Evolutionary conservation across 2,329 filamentous ascomycete genomes (phyloP).

Genomic region (Leptographium wingfieldii): DNA sequence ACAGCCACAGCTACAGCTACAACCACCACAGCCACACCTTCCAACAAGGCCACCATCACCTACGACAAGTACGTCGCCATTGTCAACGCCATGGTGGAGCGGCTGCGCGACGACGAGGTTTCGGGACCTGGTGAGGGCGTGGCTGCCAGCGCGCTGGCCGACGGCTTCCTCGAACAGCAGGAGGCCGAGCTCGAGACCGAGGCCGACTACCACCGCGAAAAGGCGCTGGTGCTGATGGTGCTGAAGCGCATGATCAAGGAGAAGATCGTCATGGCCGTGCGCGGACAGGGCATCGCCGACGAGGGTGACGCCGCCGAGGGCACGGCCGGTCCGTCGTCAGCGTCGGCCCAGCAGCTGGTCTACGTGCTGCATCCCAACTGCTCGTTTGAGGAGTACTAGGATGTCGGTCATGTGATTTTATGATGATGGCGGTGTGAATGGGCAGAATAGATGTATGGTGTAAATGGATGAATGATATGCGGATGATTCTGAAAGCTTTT

Average conservation of each 20-base stretch:
- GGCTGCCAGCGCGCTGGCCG: slow-evolving; percentile 64
- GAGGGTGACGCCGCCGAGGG: slow-evolving; percentile 23
- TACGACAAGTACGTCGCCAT: slow-evolving; percentile 93
- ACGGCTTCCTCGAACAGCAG: slow-evolving; percentile 88
- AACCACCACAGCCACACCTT: slow-evolving; percentile 24
- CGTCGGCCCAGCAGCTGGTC: slow-evolving; percentile 38
- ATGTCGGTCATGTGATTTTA: no score
- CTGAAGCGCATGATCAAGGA: slow-evolving; percentile 95
- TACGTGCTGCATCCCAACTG: slow-evolving; percentile 95
- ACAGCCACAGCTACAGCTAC: slow-evolving; percentile 32
- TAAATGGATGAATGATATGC: no score
- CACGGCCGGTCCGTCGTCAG: slow-evolving; percentile 21
- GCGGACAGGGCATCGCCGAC: slow-evolving; percentile 44
- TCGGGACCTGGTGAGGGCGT: slow-evolving; percentile 65
- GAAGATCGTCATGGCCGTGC: slow-evolving; percentile 75
- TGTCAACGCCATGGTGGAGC: slow-evolving; percentile 71
- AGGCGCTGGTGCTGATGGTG: slow-evolving; percentile 65
- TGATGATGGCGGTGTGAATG: no score
- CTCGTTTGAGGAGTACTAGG: slow-evolving; percentile 53
- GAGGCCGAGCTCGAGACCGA: slow-evolving; percentile 71
- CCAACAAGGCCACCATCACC: slow-evolving; percentile 64
- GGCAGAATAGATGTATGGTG: no score
- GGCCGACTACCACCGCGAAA: slow-evolving; percentile 69
- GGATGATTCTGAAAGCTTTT: no score
- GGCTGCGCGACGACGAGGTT: slow-evolving; percentile 72